Evolutionary conservation across 2,329 filamentous ascomycete genomes (phyloP).

Genomic region (Waltergamsia citrina): DNA sequence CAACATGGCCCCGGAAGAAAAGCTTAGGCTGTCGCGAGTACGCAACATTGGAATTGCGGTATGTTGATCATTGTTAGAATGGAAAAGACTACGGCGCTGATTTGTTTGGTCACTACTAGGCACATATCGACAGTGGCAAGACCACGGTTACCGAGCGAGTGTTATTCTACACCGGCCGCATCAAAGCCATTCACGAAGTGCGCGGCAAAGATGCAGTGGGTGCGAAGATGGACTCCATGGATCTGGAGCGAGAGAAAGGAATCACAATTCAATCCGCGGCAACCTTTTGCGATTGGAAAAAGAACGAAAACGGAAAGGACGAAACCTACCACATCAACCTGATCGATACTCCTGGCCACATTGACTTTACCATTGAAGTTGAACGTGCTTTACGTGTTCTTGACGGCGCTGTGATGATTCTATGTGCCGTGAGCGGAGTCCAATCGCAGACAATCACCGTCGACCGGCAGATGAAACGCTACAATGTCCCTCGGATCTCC

Average conservation of each 20-base stretch:
- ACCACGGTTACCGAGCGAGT: slow-evolving; percentile 95
- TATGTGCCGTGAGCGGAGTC: slow-evolving; percentile 94
- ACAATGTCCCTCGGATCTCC: slow-evolving; percentile 89
- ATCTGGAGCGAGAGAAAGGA: slow-evolving; percentile 93
- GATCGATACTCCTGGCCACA: slow-evolving; percentile 97
- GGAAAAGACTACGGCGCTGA: neutral
- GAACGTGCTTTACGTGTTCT: slow-evolving; percentile 90
- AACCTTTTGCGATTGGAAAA: slow-evolving; percentile 95
- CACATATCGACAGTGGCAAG: slow-evolving; percentile 97
- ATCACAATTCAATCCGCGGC: slow-evolving; percentile 98
- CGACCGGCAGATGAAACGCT: slow-evolving; percentile 96
- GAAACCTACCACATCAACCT: slow-evolving; percentile 95
- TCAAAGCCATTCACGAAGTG: slow-evolving; percentile 95
- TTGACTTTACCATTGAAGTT: slow-evolving; percentile 98
- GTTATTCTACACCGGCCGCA: slow-evolving; percentile 94
- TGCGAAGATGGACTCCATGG: slow-evolving; percentile 99
- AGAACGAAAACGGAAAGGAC: slow-evolving; percentile 73
- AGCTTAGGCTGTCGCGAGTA: slow-evolving; percentile 66
- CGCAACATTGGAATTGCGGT: slow-evolving; percentile 98
- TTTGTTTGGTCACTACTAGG: slow-evolving; percentile 34
- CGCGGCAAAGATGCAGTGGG: slow-evolving; percentile 89
- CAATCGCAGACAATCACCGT: slow-evolving; percentile 98
- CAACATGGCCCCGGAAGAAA: slow-evolving; percentile 74
- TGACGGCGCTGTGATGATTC: slow-evolving; percentile 95
- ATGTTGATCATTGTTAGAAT: slow-evolving; percentile 15